phyloP scores from a whole-genome alignment of 768 basidiomycete species.

The Scleroderma bovista region DNA sequence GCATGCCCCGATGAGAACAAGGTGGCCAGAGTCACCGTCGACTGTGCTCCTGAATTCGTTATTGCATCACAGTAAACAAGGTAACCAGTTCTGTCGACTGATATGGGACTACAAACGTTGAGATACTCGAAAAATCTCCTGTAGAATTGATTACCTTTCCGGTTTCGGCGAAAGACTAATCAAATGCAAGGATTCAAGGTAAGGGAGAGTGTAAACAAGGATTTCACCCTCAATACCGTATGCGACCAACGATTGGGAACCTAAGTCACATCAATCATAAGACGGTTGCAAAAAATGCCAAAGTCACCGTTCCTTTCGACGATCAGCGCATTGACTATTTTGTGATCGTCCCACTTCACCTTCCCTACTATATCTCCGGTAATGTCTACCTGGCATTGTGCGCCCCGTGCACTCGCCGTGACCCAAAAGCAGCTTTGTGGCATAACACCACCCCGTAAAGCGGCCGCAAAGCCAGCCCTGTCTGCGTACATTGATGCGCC shows the following conservation, averaged over 20 bases:
- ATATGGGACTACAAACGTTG: conserved; percentile 26
- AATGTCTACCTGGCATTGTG: conserved; percentile 49
- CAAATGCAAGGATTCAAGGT: conserved; percentile 51
- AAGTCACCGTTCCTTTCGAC: conserved; percentile 55
- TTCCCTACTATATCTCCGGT: conserved; percentile 63
- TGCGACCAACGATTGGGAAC: conserved; percentile 50
- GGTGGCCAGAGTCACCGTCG: conserved; percentile 46
- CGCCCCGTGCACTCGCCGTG: conserved; percentile 53
- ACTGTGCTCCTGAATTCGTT: conserved; percentile 31
- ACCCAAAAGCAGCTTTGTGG: conserved; percentile 38
- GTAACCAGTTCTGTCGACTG: conserved; percentile 49
- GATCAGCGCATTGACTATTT: conserved; percentile 45
- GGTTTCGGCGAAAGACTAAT: conserved; percentile 26
- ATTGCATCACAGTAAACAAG: conserved; percentile 41
- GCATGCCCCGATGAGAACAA: conserved; percentile 53
- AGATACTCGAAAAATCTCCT: background rate
- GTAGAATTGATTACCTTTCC: background rate
- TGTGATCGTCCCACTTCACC: conserved; percentile 61
- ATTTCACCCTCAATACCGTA: conserved; percentile 46
- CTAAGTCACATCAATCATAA: conserved; percentile 17
- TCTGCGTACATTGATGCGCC: conserved; percentile 43
- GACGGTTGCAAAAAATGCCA: background rate
- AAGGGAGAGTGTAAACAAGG: conserved; percentile 58
- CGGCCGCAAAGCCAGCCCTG: conserved; percentile 36
- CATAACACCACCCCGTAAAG: conserved; percentile 20